Base-by-base conservation (phyloP, 352 stramenopile species). In the Globisporangium cylindrosporum region DNA sequence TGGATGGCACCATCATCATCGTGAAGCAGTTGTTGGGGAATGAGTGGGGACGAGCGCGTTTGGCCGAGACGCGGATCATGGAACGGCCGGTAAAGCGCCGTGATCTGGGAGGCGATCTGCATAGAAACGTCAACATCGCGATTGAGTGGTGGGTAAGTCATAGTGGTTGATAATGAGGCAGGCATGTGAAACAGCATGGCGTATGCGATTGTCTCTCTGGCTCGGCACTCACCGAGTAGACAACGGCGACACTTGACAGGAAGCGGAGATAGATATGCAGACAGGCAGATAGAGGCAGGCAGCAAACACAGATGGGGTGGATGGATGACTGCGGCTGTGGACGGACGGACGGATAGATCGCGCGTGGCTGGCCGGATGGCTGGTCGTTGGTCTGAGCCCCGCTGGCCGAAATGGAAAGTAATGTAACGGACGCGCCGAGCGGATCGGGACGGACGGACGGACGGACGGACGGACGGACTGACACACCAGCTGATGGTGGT, bases 341-440 rank as follows among this genome's bases (percentile, higher is more conserved):
- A 62, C 32, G 56, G 24, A 54, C 32, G 41, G 41, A 49, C 41
- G 8, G 46, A 32, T 51, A 29, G 25, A 59, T 41, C 9, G 41
- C 9, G 6, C 22, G 32, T 36, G 32, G 22, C 32, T 62, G 57
- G 18, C 29, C 6, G 36, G 29, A 10, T 20, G 14, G 59, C 4
- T n/a, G 61, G 20, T 34, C n/a, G 22, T 58, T 58, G 60, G 12
- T 58, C 46, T 71, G 66, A 38, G 66, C 27, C n/a, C 12, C 51
- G 41, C 27, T 64, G 38, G 66, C 66, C 66, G 66, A 71, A 71
- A 64, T 63, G 59, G 58, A 71, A 71, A 71, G 66, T 71, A 69
- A 69, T 32, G 46, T 27, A 32, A 34, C 46, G 46, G 49, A 34
- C 20, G 56, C 56, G 32, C 7, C 20, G 32, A 18, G 56, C 56